Evolutionary conservation across 1,284 basidiomycete species (phyloP), one percentile per base, ranked within the genome.

Genomic region (Kalmanozyma brasiliensis): DNA sequence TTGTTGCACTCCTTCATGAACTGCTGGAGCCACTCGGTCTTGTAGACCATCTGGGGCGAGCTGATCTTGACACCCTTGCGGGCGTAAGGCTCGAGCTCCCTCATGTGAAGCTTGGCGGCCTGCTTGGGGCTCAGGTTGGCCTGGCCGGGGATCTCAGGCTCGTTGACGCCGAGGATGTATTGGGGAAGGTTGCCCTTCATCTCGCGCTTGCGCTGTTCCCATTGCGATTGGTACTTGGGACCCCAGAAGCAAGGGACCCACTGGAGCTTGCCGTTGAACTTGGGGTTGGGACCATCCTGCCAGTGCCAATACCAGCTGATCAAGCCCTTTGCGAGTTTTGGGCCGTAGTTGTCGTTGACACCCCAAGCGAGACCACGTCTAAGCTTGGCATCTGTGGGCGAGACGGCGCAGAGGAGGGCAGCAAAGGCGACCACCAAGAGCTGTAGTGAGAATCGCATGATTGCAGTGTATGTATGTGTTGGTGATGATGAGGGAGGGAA

Each of bases 241-340:
- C 76, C 78, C 78, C 78, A 80, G 65, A 70, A 77, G 52, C 55
- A 74, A 14, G 78, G 78, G 5, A 80, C 66, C 45, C 59, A 80
- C 48, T 80, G 63, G 36, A 73, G 48, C 45, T 60, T 61, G 26
- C 57, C 53, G 38, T 62, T 17, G 23, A 74, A 45, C 34, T 59
- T 34, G 30, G 60, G 47, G 52, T 68, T 48, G 60, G 66, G 43
- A 24, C 71, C 78, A 32, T 63, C 62, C 59, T 80, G 65, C 78
- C 78, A 80, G 68, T 80, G 78, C 60, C 75, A 74, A 60, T 79
- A 79, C 75, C 77, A 79, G 20, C 57, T 52, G 42, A 78, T 40
- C 19, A 65, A 49, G 43, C 70, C 76, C 37, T 70, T 63, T 23
- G 68, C 64, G 36, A 80, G 52, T 24, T 64, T 70, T 17, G 49